Conservation (phyloP, 768 basidiomycete genomes). For the Serendipita sp. region DNA sequence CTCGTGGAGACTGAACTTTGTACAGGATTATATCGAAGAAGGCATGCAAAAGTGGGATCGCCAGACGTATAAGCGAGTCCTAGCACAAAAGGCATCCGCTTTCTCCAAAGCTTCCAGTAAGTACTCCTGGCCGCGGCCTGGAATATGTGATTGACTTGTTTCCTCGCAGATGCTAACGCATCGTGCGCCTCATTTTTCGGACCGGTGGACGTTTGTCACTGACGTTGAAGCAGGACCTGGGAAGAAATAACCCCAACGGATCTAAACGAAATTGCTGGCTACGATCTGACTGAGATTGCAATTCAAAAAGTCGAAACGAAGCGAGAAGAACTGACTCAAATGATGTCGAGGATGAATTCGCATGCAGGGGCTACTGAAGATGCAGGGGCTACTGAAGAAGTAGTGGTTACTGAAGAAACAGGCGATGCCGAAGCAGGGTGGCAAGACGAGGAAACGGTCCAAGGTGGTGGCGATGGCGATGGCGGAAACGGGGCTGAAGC, state of each 20-base stretch:
- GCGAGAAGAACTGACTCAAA: neutral
- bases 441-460: neutral
- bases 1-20: neutral
- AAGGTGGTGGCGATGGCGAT: neutral
- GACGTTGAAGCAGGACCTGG: neutral
- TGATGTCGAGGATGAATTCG: neutral
- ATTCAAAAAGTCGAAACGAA: neutral
- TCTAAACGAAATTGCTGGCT: neutral
- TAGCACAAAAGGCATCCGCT: neutral
- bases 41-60: neutral
- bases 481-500: neutral
- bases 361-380: neutral
- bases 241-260: neutral
- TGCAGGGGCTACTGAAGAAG: neutral
- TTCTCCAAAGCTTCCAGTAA: neutral
- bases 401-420: neutral
- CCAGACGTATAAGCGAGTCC: neutral
- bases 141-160: neutral
- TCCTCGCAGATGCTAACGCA: neutral
- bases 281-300: neutral
- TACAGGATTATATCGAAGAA: neutral
- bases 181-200: neutral
- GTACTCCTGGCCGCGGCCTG: neutral
- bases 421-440: neutral
- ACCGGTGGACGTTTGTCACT: neutral